phyloP scores from a whole-genome alignment of 148 eudicot genomes.

The Gaultheria prostrata region DNA sequence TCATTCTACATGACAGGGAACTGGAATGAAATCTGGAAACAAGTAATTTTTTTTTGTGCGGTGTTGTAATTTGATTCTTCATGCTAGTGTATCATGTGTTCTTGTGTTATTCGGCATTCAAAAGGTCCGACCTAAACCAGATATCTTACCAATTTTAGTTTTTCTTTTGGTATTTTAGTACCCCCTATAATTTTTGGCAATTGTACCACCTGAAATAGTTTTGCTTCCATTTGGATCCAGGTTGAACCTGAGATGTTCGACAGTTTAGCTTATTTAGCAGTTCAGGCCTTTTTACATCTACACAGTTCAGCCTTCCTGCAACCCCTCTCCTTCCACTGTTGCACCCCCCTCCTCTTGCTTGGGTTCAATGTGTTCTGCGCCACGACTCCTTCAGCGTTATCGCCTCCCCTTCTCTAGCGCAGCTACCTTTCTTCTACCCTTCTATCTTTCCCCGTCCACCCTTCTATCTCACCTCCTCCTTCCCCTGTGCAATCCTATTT shows the following conservation, averaged over 20 bases:
- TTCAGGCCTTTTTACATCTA: too few species aligned
- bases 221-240: background rate
- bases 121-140: background rate
- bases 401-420: too few species aligned
- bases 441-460: too few species aligned
- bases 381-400: background rate
- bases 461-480: too few species aligned
- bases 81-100: background rate
- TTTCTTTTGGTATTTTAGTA: background rate
- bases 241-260: too few species aligned
- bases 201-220: background rate
- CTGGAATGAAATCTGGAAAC: background rate
- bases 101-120: background rate
- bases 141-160: too few species aligned
- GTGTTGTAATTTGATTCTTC: background rate
- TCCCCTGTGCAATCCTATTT: too few species aligned
- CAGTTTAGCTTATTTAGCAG: background rate
- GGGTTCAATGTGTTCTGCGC: background rate
- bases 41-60: too few species aligned
- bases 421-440: too few species aligned
- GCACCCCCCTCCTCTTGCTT: too few species aligned
- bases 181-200: background rate
- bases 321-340: background rate
- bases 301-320: background rate
- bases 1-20: background rate